Evolutionary conservation across 345 rosid species (phyloP), one percentile per base, ranked within the genome.

Genomic region (Brassica incana): DNA sequence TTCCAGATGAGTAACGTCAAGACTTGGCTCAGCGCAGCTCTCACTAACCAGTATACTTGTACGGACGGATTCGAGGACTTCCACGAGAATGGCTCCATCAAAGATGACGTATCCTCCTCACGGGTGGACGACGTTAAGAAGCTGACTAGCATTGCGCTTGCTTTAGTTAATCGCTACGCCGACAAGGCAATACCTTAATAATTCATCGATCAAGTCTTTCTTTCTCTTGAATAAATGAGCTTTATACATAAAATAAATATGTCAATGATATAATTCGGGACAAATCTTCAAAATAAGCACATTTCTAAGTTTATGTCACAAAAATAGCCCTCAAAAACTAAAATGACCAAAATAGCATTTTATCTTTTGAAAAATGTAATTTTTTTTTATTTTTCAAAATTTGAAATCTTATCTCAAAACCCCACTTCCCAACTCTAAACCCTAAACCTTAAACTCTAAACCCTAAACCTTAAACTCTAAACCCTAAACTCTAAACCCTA

Each of bases 1-100:
- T 93, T 91, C 78, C 89, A 82, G 75, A 85, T 93, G 89, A 88
- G 94, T 27, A 93, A 94, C 77, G 96, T 94, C 48, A 84, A 90
- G 86, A 94, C 96, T 62, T 94, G 98, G 98, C 91, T 94, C 80
- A 94, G 97, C 80, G 93, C 98, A 0, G 94, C 94, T 5, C 72
- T 92, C 71, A 92, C 96, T 33, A 82, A 92, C 61, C 88, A 94
- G 86, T 95, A 87, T 58, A 92, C 94, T 27, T 94, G 96, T 40
- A 85, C 88, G 40, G 97, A 94, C 38, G 98, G 94, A 18, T 89
- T 94, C 32, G 85, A 83, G 38, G 94, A 85, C 59, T 81, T 88
- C 35, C 71, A 65, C 2, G 92, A 69, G 16, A 63, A 88, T 0
- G 66, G 84, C 0, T 83, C 82, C 61, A 71, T 81, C 80, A 85